Base-by-base conservation (phyloP, 306 rosid species). In the Fragaria iinumae region DNA sequence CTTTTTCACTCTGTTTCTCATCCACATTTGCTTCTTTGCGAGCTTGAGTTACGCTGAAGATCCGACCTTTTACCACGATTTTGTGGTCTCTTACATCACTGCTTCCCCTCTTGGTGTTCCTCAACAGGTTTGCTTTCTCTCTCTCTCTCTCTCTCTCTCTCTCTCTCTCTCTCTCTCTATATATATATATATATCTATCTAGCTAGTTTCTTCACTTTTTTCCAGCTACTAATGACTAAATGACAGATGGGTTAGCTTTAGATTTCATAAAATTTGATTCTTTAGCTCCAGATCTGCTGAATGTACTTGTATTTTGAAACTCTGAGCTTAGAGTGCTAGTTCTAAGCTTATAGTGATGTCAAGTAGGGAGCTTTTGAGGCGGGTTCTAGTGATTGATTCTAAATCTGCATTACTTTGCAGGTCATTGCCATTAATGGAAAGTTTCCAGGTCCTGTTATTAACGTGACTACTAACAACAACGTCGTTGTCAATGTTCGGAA, bases 361-460 rank as follows among this genome's bases (percentile, higher is more conserved):
- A 73, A 75, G 47, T 60, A 39, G 66, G 45, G 21, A 57, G 41
- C 70, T 76, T 67, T 34, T 75, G 13, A 45, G 66, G 16, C 45
- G 21, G 56, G 14, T 55, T 62, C 34, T 78, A 62, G 34, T 67
- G 23, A 39, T 72, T 77, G 65, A 41, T 34, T 78, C 69, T 16
- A 70, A 43, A 41, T 86, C 25, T 81, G 81, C 56, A 38, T 80
- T 71, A 44, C 80, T 78, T 79, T 89, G 69, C 81, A 94, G 98
- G 98, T 94, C 63, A 94, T 94, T 84, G 98, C 96, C 64, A 77
- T 94, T 68, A 94, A 94, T 73, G 85, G 75, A 12, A 80, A 88
- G 72, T 94, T 94, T 81, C 98, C 98, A 5, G 98, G 97, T 80
- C 97, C 98, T 81, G 64, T 80, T 71, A 84, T 94, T 38, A 94